Percentiles rank a stretch among this genome's conserved stretches.
These are phyloP conservation scores for Beauveria rudraprayagi DNA, from an alignment of 2,329 filamentous ascomycete species.

Conservation along the genomic window DNA sequence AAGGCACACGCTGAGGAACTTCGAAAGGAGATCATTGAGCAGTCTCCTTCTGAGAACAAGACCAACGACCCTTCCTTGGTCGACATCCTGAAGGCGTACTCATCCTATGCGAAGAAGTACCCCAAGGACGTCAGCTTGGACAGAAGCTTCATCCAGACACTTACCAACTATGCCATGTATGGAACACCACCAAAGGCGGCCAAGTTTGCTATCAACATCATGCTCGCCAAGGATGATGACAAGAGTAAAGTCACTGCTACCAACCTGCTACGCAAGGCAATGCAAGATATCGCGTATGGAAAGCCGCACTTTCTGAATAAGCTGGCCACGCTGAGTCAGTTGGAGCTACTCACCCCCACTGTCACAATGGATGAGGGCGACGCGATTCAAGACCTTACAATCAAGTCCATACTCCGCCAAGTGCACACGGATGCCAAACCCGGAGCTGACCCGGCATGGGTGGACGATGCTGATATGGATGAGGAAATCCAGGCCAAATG, in stretches of 20 bases:
- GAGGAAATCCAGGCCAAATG: slow-evolving; percentile 78
- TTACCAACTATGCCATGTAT: slow-evolving; percentile 75
- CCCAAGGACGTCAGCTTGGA: slow-evolving; percentile 76
- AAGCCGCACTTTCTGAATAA: slow-evolving; percentile 68
- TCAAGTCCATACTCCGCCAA: slow-evolving; percentile 65
- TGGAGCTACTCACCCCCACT: slow-evolving; percentile 66
- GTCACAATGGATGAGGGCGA: slow-evolving; percentile 68
- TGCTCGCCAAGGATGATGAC: slow-evolving; percentile 66
- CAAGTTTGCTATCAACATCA: slow-evolving; percentile 88
- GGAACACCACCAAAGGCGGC: slow-evolving; percentile 75
- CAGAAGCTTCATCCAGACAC: slow-evolving; percentile 69
- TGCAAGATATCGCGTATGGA: slow-evolving; percentile 66
- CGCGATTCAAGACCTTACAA: slow-evolving; percentile 68
- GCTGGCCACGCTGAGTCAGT: slow-evolving; percentile 61
- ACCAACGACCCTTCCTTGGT: slow-evolving; percentile 68
- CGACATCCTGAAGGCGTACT: slow-evolving; percentile 87
- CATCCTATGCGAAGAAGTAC: slow-evolving; percentile 81
- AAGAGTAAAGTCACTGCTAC: slow-evolving; percentile 76
- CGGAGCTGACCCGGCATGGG: slow-evolving; percentile 52
- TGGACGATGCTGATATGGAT: slow-evolving; percentile 59
- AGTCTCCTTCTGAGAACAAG: slow-evolving; percentile 63
- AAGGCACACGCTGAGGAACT: slow-evolving; percentile 88
- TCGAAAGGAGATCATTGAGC: slow-evolving; percentile 74
- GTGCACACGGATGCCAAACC: slow-evolving; percentile 55
- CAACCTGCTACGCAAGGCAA: slow-evolving; percentile 69